phyloP scores from a whole-genome alignment of 2,329 filamentous ascomycete species.

The Cercospora janseana region DNA sequence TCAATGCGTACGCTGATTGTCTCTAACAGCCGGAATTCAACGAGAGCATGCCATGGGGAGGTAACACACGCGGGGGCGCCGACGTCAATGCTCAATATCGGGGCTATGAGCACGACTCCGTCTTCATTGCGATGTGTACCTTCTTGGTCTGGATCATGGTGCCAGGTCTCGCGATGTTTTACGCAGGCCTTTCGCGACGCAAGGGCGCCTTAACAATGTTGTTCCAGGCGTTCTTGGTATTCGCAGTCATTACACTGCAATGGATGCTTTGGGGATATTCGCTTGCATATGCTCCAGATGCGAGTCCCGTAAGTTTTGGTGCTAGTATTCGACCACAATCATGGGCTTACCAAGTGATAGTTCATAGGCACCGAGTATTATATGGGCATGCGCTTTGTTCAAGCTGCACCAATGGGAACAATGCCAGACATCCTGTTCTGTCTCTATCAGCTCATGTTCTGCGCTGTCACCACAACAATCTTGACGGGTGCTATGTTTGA shows the following conservation, averaged over 20 bases:
- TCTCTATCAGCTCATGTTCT: constrained; percentile 65
- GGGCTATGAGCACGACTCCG: constrained; percentile 61
- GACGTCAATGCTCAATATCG: constrained; percentile 60
- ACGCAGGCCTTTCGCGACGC: constrained; percentile 61
- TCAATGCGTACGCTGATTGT: too few relatives aligned
- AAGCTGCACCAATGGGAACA: constrained; percentile 54
- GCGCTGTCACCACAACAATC: constrained; percentile 60
- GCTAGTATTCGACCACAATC: background rate
- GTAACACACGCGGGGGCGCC: constrained; percentile 51
- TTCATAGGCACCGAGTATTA: constrained; percentile 64
- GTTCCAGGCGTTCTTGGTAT: constrained; percentile 61
- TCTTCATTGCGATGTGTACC: constrained; percentile 57
- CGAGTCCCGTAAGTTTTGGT: background rate
- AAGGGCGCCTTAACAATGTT: constrained; percentile 62
- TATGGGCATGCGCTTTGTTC: constrained; percentile 61
- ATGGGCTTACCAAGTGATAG: constrained; percentile 52
- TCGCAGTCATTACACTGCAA: constrained; percentile 56
- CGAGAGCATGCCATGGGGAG: constrained; percentile 51
- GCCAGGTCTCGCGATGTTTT: constrained; percentile 63
- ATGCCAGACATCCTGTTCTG: constrained; percentile 57
- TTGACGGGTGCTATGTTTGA: constrained; percentile 64
- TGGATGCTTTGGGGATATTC: constrained; percentile 66
- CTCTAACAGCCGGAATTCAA: constrained; percentile 40
- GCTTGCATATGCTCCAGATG: constrained; percentile 46
- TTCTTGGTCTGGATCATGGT: constrained; percentile 67